Conservation (phyloP, 495 filamentous ascomycete species). For the Pyronema domesticum region DNA sequence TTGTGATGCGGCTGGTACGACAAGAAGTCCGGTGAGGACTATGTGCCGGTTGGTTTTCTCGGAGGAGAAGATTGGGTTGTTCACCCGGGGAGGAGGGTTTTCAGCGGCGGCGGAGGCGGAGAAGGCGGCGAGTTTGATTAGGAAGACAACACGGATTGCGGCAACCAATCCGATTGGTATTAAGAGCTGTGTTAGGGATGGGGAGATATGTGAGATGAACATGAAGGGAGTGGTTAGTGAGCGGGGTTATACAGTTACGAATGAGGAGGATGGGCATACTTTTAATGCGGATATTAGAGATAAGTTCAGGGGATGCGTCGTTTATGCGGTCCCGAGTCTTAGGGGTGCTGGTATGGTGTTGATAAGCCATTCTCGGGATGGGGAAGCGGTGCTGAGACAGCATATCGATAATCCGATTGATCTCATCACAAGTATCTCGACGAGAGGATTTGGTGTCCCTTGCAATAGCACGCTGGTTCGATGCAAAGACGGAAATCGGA, state of each 20-base stretch:
- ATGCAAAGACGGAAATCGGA: not conserved
- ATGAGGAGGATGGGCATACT: not conserved
- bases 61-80: constrained; percentile 6
- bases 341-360: constrained; percentile 14
- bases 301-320: constrained; percentile 7
- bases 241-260: constrained; percentile 5
- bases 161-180: constrained; percentile 9
- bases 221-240: constrained; percentile 14
- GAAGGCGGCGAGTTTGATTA: constrained; percentile 14
- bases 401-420: constrained; percentile 15
- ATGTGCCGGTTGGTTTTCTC: constrained; percentile 13
- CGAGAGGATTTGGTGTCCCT: constrained; percentile 11
- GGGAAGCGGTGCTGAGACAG: constrained; percentile 19
- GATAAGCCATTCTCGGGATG: constrained; percentile 14
- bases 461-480: constrained; percentile 8
- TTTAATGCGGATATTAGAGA: constrained; percentile 1
- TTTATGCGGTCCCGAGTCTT: constrained; percentile 14
- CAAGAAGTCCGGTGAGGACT: constrained; percentile 10
- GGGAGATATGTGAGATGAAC: constrained; percentile 16
- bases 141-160: constrained; percentile 13
- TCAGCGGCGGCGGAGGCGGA: constrained; percentile 13
- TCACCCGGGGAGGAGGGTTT: not conserved
- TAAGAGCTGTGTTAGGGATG: constrained; percentile 10
- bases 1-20: constrained; percentile 12
- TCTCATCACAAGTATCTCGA: constrained; percentile 16